phyloP scores from a whole-genome alignment of 331 rosid species.

The Malus hybrid region DNA sequence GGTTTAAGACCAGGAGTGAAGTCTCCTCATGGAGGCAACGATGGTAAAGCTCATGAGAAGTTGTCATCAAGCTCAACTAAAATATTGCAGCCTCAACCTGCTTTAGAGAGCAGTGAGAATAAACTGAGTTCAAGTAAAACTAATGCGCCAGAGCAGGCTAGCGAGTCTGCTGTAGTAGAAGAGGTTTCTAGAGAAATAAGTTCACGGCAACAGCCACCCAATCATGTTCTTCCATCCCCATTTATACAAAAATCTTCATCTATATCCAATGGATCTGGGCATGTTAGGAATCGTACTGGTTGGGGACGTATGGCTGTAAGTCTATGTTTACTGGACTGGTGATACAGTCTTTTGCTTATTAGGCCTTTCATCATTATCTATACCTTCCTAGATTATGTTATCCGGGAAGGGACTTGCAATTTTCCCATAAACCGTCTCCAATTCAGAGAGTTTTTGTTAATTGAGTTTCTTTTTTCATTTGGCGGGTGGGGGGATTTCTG shows the following conservation, averaged over 20 bases:
- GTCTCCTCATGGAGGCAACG: conserved; percentile 31
- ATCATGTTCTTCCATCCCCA: conserved; percentile 28
- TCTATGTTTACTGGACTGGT: conserved; percentile 19
- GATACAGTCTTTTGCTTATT: neutral
- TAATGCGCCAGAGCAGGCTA: conserved; percentile 21
- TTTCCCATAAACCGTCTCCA: neutral
- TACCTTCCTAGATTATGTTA: conserved; percentile 5
- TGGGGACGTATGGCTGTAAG: conserved; percentile 84
- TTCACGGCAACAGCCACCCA: conserved; percentile 14
- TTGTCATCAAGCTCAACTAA: conserved; percentile 31
- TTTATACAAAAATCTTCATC: conserved; percentile 44
- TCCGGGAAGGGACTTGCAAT: neutral
- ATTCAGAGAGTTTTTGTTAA: neutral
- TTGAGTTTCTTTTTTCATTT: conserved; percentile 5
- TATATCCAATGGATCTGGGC: conserved; percentile 34
- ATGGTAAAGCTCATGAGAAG: conserved; percentile 17
- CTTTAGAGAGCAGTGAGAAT: conserved; percentile 23
- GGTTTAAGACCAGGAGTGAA: conserved; percentile 33
- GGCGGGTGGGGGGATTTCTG: conserved; percentile 1
- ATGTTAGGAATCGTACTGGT: conserved; percentile 24
- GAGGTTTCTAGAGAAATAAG: conserved; percentile 26
- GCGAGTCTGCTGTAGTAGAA: conserved; percentile 24
- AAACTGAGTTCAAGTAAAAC: conserved; percentile 19
- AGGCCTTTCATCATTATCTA: conserved; percentile 4
- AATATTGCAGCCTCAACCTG: conserved; percentile 23